These are phyloP conservation scores for Puccinia hordei DNA, from an alignment of 1,284 basidiomycete species.

Conservation along the genomic window DNA sequence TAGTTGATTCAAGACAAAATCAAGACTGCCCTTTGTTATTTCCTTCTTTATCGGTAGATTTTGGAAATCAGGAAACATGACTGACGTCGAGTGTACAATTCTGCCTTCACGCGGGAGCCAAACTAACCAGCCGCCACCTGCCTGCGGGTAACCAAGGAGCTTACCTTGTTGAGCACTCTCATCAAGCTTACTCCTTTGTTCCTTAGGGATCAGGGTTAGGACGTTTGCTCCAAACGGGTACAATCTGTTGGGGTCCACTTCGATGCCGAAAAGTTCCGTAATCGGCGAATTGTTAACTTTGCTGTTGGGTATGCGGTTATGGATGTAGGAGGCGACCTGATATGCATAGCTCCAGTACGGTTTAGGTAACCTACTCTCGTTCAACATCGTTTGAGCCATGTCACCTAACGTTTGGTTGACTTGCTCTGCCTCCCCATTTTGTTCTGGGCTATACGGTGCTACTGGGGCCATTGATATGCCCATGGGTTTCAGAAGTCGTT, in stretches of 20 bases:
- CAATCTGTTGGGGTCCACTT: no score
- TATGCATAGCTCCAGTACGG: background rate
- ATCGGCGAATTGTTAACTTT: background rate
- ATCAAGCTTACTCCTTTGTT: no score
- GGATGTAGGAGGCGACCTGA: background rate
- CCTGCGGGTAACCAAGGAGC: no score
- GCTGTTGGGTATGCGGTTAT: background rate
- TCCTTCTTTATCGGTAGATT: background rate
- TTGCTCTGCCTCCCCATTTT: slow-evolving; percentile 20
- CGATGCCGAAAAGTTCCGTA: no score
- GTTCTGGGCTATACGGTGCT: slow-evolving; percentile 10
- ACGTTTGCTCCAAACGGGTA: no score
- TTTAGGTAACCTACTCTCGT: background rate
- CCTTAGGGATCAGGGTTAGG: no score
- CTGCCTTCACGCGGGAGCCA: background rate
- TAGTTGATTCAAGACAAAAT: background rate
- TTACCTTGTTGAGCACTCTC: no score
- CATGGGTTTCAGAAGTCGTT: background rate
- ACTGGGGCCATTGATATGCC: background rate
- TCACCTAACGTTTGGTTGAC: slow-evolving; percentile 13
- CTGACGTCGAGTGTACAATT: background rate
- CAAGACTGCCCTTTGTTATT: background rate
- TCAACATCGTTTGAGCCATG: slow-evolving; percentile 18
- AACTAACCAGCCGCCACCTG: no score
- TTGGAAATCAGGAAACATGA: background rate